Conservation (phyloP, 2,329 filamentous ascomycete species). For the Elsinoe arachidis region DNA sequence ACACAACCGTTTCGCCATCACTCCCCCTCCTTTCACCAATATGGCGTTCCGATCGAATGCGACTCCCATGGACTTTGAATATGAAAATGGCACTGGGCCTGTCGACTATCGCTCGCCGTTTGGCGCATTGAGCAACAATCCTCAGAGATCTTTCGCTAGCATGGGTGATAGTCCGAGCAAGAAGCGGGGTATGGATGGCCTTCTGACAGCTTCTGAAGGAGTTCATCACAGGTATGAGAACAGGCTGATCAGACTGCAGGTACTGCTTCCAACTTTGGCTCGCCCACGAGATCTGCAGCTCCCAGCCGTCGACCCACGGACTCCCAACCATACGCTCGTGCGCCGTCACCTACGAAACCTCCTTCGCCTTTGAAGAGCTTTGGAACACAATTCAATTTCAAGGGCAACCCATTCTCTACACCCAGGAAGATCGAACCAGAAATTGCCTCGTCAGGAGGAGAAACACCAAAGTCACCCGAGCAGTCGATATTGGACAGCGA, state of each 20-base stretch:
- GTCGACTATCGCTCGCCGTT: slow-evolving; percentile 42
- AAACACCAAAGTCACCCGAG: slow-evolving; percentile 41
- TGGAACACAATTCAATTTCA: slow-evolving; percentile 10
- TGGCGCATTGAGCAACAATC: slow-evolving; percentile 29
- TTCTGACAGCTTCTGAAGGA: background rate
- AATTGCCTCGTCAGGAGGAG: slow-evolving; percentile 40
- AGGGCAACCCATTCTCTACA: slow-evolving; percentile 30
- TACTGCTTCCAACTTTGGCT: slow-evolving; percentile 31
- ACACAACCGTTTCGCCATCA: background rate
- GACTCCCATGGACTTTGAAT: slow-evolving; percentile 48
- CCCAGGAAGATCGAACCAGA: slow-evolving; percentile 28
- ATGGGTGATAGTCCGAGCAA: slow-evolving; percentile 7
- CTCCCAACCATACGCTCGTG: slow-evolving; percentile 43
- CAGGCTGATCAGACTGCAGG: slow-evolving; percentile 17
- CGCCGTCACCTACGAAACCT: slow-evolving; percentile 19
- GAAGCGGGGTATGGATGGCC: slow-evolving; percentile 3
- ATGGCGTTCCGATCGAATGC: slow-evolving; percentile 33
- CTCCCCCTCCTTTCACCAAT: slow-evolving; percentile 11
- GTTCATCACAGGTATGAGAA: background rate
- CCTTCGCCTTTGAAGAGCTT: slow-evolving; percentile 25
- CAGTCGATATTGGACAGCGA: slow-evolving; percentile 30
- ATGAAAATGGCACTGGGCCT: slow-evolving; percentile 38
- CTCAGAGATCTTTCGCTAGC: slow-evolving; percentile 20
- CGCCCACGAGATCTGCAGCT: slow-evolving; percentile 40
- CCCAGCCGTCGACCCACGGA: slow-evolving; percentile 42